Base-by-base conservation (phyloP, 352 stramenopile genomes). In the Phytopythium oedochilum region DNA sequence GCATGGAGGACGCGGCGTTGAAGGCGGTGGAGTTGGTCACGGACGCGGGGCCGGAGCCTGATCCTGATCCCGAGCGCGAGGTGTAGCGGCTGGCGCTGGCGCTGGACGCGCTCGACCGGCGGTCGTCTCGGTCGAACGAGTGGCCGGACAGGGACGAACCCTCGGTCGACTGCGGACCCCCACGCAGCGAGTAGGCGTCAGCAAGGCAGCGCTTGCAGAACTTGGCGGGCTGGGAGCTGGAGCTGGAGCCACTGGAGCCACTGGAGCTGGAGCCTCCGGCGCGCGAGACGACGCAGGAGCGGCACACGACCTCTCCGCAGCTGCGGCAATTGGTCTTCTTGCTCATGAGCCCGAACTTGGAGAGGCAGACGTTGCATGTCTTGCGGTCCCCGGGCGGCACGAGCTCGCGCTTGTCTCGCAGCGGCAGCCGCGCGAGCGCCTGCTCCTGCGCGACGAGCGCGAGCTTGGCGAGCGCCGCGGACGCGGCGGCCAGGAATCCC, bases 201-300 rank as follows among this genome's bases (percentile, higher is more conserved):
- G 86, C 66, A 29, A 89, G 71, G 58, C 78, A 89, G 60, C 86
- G 84, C 31, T 80, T 89, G 61, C 79, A 89, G 49, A 89, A 87
- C 64, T 86, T 89, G 55, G 57, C 66, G 9, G 70, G 66, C n/a
- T 83, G 72, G 14, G 64, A 66, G 35, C 75, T 69, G 14, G 55
- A 68, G 0, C 76, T 76, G 23, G 59, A 78, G 43, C 87, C 75
- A 22, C 85, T 67, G 63, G 79, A 89, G 38, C 77, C 86, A 65
- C 82, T 89, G 62, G 29, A 5, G 29, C 29, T 32, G 29, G 29
- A 32, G 17, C 66, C 69, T 29, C 75, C 70, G 14, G 57, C 68
- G 0, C 76, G 79, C 25, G 61, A 77, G 43, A 89, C 77, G 25
- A 88, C 68, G 63, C 82, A 92, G 38, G 79, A 84, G 67, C 83